Evolutionary conservation across 2,329 filamentous ascomycete genomes (phyloP), one percentile per base, ranked within the genome.

Genomic region (Chrysosporium queenslandicum): DNA sequence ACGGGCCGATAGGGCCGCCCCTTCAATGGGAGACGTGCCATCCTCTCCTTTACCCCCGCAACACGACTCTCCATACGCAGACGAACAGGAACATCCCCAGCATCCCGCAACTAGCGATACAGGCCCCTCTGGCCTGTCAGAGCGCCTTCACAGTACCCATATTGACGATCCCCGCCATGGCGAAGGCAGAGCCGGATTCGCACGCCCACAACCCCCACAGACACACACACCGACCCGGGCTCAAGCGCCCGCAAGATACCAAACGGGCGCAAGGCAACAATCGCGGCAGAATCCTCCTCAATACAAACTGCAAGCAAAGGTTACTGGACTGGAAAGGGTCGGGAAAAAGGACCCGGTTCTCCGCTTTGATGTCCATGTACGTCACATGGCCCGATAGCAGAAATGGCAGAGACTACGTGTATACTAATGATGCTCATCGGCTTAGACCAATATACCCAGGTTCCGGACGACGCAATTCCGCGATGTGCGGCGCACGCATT

Each of bases 391-490:
- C 18, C 23, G 2, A 12, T n/a, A 20, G 6, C 2, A 30, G 3
- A 41, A 37, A 32, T 30, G 5, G 7, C 25, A 16, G 25, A 41
- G 2, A 29, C n/a, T 16, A n/a, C 37, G n/a, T 42, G 21, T 20
- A 23, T 29, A 32, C 53, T 55, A 40, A 55, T 29, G 29, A 42
- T 36, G 23, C 21, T 18, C 12, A 14, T 12, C 9, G 3, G 5
- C n/a, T 7, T 55, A 98, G 92, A 98, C 92, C 59, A 98, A 98
- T 71, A 85, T 98, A n/a, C 90, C 91, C 50, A 91, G 91, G 61
- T 98, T 96, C 70, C 82, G 92, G 62, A 98, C 92, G 0, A 98
- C 92, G 4, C 92, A 98, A 68, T 98, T 96, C 72, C 89, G 92
- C 64, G 92, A 98, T 70, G 89, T 98, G 59, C 86, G 92, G 61